Percentiles rank a stretch among this genome's conserved stretches.
Conservation (phyloP, 164 flowering plant species). For the Nymphaea thermarum region DNA sequence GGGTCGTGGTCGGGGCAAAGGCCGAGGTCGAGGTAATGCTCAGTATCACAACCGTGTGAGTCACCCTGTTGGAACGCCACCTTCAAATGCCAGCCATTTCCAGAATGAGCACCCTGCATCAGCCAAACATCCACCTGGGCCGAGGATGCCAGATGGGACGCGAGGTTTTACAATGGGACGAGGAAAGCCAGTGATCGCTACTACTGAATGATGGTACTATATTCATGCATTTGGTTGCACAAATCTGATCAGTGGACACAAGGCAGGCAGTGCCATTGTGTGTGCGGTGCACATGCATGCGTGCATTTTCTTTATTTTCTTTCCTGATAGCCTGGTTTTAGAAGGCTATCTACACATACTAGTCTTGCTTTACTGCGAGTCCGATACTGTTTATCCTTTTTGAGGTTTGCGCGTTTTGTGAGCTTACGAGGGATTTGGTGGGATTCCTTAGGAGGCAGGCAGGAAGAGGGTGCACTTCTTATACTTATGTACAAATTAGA, state of each 20-base stretch:
- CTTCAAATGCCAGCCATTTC: conserved; percentile 12
- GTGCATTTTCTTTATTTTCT: not conserved
- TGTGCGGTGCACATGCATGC: not conserved
- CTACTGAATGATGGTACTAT: conserved; percentile 2
- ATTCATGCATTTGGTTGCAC: not conserved
- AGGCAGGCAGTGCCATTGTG: not conserved
- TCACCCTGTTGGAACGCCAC: not conserved
- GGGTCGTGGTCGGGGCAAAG: conserved; percentile 50
- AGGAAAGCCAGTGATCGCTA: conserved; percentile 42
- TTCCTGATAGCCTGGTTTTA: not conserved
- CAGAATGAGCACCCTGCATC: conserved; percentile 20
- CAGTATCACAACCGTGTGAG: conserved; percentile 38
- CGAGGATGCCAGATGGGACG: conserved; percentile 86
- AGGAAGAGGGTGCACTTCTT: not conserved
- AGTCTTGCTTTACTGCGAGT: not conserved
- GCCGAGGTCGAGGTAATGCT: conserved; percentile 39
- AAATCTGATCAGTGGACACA: not conserved
- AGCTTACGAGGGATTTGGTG: not conserved
- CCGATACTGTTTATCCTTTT: not conserved
- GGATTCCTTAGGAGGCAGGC: not conserved
- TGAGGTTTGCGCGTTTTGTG: not conserved
- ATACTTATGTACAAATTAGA: not conserved
- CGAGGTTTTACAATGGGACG: conserved; percentile 66
- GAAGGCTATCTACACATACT: not conserved
- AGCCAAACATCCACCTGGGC: conserved; percentile 62